phyloP scores from a whole-genome alignment of 1,139 yeast genomes.

The Yamadazyma kanchanaburiensis region DNA sequence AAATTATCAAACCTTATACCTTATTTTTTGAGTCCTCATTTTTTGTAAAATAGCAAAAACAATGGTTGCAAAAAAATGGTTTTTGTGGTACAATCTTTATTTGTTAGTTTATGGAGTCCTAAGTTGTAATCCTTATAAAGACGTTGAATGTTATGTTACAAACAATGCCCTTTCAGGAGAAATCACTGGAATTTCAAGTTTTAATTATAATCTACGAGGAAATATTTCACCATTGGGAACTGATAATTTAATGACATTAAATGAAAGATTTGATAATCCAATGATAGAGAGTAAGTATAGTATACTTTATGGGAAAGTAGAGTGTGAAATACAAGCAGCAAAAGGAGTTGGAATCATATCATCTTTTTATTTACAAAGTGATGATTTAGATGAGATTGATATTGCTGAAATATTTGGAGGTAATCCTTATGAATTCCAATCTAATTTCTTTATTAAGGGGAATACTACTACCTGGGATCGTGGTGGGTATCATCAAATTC shows the following conservation, averaged over 20 bases:
- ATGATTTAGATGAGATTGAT: slow-evolving; percentile 48
- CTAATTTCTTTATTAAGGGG: slow-evolving; percentile 46
- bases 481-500: slow-evolving; percentile 29
- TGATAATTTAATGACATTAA: slow-evolving; percentile 17
- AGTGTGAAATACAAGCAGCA: slow-evolving; percentile 36
- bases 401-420: slow-evolving; percentile 44
- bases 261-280: slow-evolving; percentile 37
- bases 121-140: slow-evolving; percentile 24
- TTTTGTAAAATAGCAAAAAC: no score
- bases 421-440: slow-evolving; percentile 29
- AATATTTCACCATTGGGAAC: slow-evolving; percentile 8
- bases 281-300: slow-evolving; percentile 32
- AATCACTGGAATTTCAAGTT: slow-evolving; percentile 5
- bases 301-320: slow-evolving; percentile 41
- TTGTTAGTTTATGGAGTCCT: background rate
- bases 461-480: slow-evolving; percentile 39
- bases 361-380: slow-evolving; percentile 44
- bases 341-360: slow-evolving; percentile 42
- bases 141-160: slow-evolving; percentile 18
- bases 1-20: no score
- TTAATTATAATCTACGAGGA: slow-evolving; percentile 6
- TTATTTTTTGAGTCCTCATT: no score
- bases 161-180: slow-evolving; percentile 20
- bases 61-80: no score
- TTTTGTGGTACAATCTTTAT: no score